phyloP scores from a whole-genome alignment of 2,329 filamentous ascomycete genomes.

The Trichothecium sympodiale region DNA sequence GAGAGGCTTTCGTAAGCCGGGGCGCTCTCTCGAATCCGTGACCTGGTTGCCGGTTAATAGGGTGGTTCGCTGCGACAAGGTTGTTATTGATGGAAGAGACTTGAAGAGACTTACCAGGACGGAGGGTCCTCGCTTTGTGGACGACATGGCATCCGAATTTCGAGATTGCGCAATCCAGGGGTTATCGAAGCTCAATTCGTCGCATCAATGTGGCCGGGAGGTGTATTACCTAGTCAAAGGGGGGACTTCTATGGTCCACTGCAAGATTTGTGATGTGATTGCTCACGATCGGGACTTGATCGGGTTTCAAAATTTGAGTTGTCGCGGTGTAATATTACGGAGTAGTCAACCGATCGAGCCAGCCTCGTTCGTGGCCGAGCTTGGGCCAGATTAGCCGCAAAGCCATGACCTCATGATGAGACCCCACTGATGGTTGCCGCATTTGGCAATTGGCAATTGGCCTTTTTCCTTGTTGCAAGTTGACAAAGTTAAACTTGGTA shows the following conservation, averaged over 20 bases:
- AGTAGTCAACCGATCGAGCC: too few species aligned
- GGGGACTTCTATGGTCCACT: too few species aligned
- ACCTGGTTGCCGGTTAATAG: constrained; percentile 18
- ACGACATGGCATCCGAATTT: constrained; percentile 22
- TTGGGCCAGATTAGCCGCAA: background rate
- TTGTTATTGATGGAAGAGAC: background rate
- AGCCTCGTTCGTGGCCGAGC: too few species aligned
- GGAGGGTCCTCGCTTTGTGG: constrained; percentile 45
- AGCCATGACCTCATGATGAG: background rate
- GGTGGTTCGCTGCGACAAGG: constrained; percentile 6
- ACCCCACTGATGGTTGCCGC: constrained; percentile 2
- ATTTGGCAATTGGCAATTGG: background rate
- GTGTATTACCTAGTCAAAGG: too few species aligned
- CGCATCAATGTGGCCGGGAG: too few species aligned
- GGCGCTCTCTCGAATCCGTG: constrained; percentile 26
- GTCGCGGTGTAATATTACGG: too few species aligned
- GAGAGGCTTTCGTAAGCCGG: constrained; percentile 18
- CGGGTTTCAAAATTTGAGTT: too few species aligned
- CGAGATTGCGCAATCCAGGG: background rate
- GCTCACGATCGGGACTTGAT: too few species aligned
- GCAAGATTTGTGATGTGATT: too few species aligned
- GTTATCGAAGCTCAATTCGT: too few species aligned
- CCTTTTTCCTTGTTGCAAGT: too few species aligned
- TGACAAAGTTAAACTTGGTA: too few species aligned
- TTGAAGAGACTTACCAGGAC: constrained; percentile 36